A percentile compares a stretch with the other conserved stretches of the same genome.
Evolutionary conservation across 2,329 filamentous ascomycete species (phyloP).

Genomic region (Meredithiella fracta): DNA sequence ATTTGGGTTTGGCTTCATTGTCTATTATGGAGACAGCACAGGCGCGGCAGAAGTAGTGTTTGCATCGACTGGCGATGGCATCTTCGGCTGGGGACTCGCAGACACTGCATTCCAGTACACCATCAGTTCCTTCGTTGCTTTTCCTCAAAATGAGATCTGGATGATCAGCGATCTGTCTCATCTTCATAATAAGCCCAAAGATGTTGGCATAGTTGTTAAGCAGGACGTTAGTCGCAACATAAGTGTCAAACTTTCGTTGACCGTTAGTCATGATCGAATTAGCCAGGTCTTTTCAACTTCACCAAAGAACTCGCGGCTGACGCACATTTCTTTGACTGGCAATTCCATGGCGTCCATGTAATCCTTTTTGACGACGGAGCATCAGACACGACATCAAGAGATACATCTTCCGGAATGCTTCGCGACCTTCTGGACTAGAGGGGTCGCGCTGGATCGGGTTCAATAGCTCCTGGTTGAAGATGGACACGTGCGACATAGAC

Average conservation of each 20-base stretch:
- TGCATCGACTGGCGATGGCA: constrained; percentile 78
- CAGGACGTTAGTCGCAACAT: constrained; percentile 83
- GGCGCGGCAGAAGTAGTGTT: constrained; percentile 50
- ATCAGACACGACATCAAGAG: constrained; percentile 87
- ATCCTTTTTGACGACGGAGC: constrained; percentile 77
- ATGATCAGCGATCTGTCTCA: constrained; percentile 95
- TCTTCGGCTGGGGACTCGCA: constrained; percentile 95
- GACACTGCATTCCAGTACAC: constrained; percentile 79
- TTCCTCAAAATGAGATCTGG: constrained; percentile 76
- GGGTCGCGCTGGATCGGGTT: constrained; percentile 59
- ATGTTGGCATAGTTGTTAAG: constrained; percentile 98
- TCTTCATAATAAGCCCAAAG: constrained; percentile 97
- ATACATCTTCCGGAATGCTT: constrained; percentile 66
- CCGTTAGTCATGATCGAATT: constrained; percentile 89
- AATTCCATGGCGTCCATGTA: constrained; percentile 91
- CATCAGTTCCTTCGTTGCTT: constrained; percentile 68
- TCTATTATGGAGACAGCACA: constrained; percentile 42
- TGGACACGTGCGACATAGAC: constrained; percentile 30
- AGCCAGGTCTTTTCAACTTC: constrained; percentile 94
- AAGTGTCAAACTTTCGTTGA: constrained; percentile 81
- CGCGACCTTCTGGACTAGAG: constrained; percentile 43
- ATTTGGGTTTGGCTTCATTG: constrained; percentile 62
- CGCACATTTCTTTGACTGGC: constrained; percentile 80
- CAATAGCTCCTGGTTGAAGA: constrained; percentile 89
- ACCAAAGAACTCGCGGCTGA: constrained; percentile 91